A percentile compares a stretch with the other conserved stretches of the same genome.
Evolutionary conservation across 2,329 filamentous ascomycete genomes (phyloP).

Genomic region (Diaporthe vexans): DNA sequence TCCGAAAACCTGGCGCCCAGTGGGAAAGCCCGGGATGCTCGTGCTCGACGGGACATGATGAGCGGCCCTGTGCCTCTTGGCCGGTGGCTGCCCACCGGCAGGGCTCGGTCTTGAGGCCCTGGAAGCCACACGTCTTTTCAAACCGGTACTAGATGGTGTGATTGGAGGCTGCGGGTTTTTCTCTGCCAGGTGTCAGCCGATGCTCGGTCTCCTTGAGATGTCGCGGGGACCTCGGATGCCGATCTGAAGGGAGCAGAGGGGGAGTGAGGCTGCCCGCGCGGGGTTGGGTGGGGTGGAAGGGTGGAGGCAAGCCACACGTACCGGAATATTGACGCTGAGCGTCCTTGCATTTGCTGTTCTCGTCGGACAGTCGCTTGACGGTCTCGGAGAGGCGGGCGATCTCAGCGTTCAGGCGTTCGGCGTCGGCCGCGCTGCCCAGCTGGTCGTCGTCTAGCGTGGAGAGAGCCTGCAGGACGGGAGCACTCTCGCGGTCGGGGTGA

Average conservation of each 20-base stretch:
- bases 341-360: not conserved
- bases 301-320: not conserved
- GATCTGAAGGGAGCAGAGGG: not conserved
- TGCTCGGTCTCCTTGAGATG: not conserved
- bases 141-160: not conserved
- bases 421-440: not conserved
- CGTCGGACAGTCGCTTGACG: not conserved
- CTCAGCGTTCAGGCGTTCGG: not conserved
- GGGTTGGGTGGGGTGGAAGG: no score
- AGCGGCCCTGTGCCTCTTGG: constrained; percentile 1
- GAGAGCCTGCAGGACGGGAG: not conserved
- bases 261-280: not conserved
- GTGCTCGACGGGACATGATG: not conserved
- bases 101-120: constrained; percentile 9
- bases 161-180: not conserved
- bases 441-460: not conserved
- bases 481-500: not conserved
- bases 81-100: not conserved
- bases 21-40: constrained; percentile 1
- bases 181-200: constrained; percentile 7
- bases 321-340: not conserved
- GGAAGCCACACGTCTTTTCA: not conserved
- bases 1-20: not conserved
- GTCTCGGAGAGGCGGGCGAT: not conserved
- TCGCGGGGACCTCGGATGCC: no score